Evolutionary conservation across 108 stramenopile species (phyloP).

Genomic region (Skeletonema marinoi): DNA sequence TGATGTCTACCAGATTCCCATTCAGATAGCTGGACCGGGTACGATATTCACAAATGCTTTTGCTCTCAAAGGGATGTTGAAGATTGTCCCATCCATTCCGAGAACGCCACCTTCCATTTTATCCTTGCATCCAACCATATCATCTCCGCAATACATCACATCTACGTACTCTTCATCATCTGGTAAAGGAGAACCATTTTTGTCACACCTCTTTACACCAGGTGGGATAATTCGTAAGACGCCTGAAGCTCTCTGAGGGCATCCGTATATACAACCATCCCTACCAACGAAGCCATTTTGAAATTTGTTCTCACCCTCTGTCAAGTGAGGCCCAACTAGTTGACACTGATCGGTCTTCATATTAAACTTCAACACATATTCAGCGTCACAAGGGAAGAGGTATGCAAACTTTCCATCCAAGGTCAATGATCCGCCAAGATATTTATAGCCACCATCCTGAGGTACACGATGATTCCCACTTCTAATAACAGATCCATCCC

Average conservation of each 20-base stretch:
- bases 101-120: slow-evolving; percentile 79
- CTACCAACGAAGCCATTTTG: slow-evolving; percentile 67
- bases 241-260: slow-evolving; percentile 65
- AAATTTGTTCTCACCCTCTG: slow-evolving; percentile 74
- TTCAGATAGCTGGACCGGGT: slow-evolving; percentile 22
- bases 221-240: slow-evolving; percentile 59
- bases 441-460: slow-evolving; percentile 69
- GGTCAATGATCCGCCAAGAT: slow-evolving; percentile 68
- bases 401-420: slow-evolving; percentile 54
- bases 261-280: slow-evolving; percentile 74
- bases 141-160: slow-evolving; percentile 61
- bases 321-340: slow-evolving; percentile 54
- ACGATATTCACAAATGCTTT: slow-evolving; percentile 57
- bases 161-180: slow-evolving; percentile 56
- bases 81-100: slow-evolving; percentile 64
- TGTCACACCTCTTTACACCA: slow-evolving; percentile 24
- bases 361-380: slow-evolving; percentile 57
- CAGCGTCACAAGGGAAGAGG: slow-evolving; percentile 65
- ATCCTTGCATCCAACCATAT: slow-evolving; percentile 64
- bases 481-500: slow-evolving; percentile 43
- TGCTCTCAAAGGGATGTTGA: slow-evolving; percentile 67
- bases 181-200: slow-evolving; percentile 18
- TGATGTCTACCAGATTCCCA: neutral
- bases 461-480: slow-evolving; percentile 72
- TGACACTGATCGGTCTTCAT: slow-evolving; percentile 54